A percentile compares a stretch with the other conserved stretches of the same genome.
phyloP scores from a whole-genome alignment of 345 rosid genomes.

The Balakata baccata region DNA sequence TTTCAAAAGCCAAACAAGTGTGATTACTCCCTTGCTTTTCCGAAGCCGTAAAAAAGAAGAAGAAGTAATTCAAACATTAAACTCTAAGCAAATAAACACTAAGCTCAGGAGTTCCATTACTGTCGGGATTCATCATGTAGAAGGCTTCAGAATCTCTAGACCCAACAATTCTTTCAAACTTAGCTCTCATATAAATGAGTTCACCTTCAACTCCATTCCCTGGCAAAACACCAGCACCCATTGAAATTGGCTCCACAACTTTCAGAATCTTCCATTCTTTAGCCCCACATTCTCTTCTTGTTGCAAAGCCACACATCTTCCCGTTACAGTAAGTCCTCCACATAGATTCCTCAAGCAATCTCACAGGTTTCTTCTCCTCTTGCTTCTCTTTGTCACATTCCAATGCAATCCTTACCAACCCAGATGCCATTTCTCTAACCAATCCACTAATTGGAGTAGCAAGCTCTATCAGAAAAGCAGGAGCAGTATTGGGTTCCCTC shows the following conservation, averaged over 20 bases:
- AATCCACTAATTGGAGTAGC: slow-evolving; percentile 88
- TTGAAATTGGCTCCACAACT: slow-evolving; percentile 89
- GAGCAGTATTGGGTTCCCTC: slow-evolving; percentile 69
- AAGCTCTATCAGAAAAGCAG: slow-evolving; percentile 80
- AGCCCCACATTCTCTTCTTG: slow-evolving; percentile 69
- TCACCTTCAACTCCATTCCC: slow-evolving; percentile 35
- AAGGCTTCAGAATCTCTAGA: slow-evolving; percentile 98
- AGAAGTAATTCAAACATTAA: slow-evolving; percentile 14
- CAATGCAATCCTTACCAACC: slow-evolving; percentile 84
- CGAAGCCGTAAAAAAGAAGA: background rate
- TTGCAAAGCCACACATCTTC: slow-evolving; percentile 75
- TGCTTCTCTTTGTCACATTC: slow-evolving; percentile 73
- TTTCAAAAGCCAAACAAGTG: too few relatives aligned
- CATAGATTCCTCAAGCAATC: slow-evolving; percentile 73
- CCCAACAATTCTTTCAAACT: slow-evolving; percentile 88
- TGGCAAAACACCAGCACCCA: slow-evolving; percentile 98
- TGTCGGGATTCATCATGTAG: slow-evolving; percentile 99
- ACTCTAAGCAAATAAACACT: slow-evolving; percentile 91
- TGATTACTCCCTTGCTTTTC: too few relatives aligned
- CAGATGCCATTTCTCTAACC: slow-evolving; percentile 95
- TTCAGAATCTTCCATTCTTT: slow-evolving; percentile 73
- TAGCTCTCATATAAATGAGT: slow-evolving; percentile 86
- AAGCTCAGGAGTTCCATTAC: slow-evolving; percentile 94
- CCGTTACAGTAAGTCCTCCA: slow-evolving; percentile 99
- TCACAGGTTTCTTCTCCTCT: slow-evolving; percentile 42